Conservation (phyloP, 805 yeast species). For the Crinitomyces ghanaensis region DNA sequence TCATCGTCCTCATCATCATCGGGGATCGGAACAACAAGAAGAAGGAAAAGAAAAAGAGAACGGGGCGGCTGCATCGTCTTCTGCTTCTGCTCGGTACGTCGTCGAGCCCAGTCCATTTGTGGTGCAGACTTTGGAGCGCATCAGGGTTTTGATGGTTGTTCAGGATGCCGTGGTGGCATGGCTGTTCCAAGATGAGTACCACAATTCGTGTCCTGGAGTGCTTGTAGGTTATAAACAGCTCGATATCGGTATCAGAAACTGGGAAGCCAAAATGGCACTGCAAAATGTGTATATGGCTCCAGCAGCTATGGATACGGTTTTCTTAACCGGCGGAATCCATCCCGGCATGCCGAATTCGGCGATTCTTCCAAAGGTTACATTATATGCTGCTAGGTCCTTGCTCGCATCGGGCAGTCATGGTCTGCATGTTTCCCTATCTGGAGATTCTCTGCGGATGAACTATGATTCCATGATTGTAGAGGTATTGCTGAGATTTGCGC, state of each 20-base stretch:
- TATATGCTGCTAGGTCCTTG: slow-evolving; percentile 10
- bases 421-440: slow-evolving; percentile 14
- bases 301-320: slow-evolving; percentile 43
- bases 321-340: slow-evolving; percentile 1
- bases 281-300: slow-evolving; percentile 60
- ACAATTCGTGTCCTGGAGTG: slow-evolving; percentile 45
- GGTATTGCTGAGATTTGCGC: slow-evolving; percentile 37
- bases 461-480: slow-evolving; percentile 19
- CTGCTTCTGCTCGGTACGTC: no score
- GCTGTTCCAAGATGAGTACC: slow-evolving; percentile 39
- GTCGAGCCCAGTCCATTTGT: no score
- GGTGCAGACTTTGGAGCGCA: no score
- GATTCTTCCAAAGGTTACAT: slow-evolving; percentile 19
- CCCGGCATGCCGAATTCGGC: slow-evolving; percentile 18
- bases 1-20: no score
- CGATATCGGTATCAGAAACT: slow-evolving; percentile 50
- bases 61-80: no score
- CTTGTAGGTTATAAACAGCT: slow-evolving; percentile 67
- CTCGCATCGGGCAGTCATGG: slow-evolving; percentile 6
- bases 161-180: slow-evolving; percentile 42
- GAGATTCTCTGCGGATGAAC: slow-evolving; percentile 22
- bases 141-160: slow-evolving; percentile 1
- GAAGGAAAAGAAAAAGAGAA: no score
- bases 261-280: slow-evolving; percentile 55
- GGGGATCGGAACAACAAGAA: no score